A percentile compares a stretch with the other conserved stretches of the same genome.
These are phyloP conservation scores for Quercus tomentella DNA, from an alignment of 331 rosid genomes.

Conservation along the genomic window DNA sequence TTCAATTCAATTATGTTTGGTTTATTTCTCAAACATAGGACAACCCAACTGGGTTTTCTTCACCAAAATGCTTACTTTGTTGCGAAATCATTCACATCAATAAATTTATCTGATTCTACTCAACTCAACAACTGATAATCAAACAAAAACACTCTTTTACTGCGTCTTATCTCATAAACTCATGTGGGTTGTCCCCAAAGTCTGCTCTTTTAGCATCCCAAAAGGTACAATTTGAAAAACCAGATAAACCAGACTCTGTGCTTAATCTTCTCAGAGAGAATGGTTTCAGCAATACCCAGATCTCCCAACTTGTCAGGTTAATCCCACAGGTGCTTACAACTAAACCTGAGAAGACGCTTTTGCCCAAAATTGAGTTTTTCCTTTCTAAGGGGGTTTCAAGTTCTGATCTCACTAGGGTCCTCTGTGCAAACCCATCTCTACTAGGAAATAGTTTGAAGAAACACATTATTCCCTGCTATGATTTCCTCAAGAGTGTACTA, in stretches of 20 bases:
- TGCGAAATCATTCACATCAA: background rate
- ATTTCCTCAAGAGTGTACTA: background rate
- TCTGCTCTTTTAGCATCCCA: background rate
- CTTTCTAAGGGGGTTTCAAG: constrained; percentile 15
- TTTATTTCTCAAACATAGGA: background rate
- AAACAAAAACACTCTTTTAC: background rate
- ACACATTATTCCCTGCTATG: background rate
- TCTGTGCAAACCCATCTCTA: constrained; percentile 12
- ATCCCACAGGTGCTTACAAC: background rate
- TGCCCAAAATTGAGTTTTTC: constrained; percentile 30
- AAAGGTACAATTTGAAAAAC: background rate
- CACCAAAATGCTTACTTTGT: background rate
- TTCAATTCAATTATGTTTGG: background rate
- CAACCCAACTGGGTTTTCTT: background rate
- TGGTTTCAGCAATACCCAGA: constrained; percentile 24
- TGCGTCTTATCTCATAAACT: background rate
- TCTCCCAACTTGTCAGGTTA: constrained; percentile 12
- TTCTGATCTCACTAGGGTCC: background rate
- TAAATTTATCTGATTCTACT: background rate
- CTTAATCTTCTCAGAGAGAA: background rate
- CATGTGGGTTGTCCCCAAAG: background rate
- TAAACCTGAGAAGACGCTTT: background rate
- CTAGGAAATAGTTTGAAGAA: background rate
- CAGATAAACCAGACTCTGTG: background rate
- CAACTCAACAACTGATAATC: background rate